A percentile compares a stretch with the other conserved stretches of the same genome.
Evolutionary conservation across 192 early-diverging fungal species (phyloP).

Genomic region (Podila epicladia): DNA sequence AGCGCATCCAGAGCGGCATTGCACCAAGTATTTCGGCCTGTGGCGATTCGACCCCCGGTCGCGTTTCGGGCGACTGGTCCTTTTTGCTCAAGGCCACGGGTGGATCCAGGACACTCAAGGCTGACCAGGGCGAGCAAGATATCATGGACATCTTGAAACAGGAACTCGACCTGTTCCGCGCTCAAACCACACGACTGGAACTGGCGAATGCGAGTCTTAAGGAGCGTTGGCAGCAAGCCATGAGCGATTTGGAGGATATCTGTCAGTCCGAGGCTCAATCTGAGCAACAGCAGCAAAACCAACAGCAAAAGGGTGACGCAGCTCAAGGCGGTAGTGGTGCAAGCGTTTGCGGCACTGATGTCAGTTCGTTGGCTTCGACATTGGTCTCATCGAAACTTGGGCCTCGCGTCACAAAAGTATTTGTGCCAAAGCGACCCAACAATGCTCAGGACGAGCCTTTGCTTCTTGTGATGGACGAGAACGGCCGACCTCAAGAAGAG

Average conservation of each 20-base stretch:
- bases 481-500: constrained; percentile 20
- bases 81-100: constrained; percentile 14
- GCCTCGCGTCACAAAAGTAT: constrained; percentile 13
- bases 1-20: constrained; percentile 20
- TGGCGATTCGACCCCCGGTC: background rate
- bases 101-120: background rate
- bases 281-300: background rate
- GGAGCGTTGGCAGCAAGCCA: constrained; percentile 45
- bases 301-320: background rate
- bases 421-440: constrained; percentile 15
- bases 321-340: background rate
- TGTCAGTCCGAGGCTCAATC: constrained; percentile 19
- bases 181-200: constrained; percentile 22
- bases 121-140: constrained; percentile 17
- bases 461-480: constrained; percentile 19
- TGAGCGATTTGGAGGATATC: constrained; percentile 33
- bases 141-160: constrained; percentile 22
- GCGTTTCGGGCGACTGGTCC: constrained; percentile 16
- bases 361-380: background rate
- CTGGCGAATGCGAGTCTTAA: constrained; percentile 35
- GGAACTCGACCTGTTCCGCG: constrained; percentile 27
- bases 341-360: constrained; percentile 5
- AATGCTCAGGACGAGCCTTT: constrained; percentile 43
- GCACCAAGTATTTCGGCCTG: constrained; percentile 1
- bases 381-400: background rate